Conservation (phyloP, 2,329 filamentous ascomycete species). For the Sporothrix variecibatus region DNA sequence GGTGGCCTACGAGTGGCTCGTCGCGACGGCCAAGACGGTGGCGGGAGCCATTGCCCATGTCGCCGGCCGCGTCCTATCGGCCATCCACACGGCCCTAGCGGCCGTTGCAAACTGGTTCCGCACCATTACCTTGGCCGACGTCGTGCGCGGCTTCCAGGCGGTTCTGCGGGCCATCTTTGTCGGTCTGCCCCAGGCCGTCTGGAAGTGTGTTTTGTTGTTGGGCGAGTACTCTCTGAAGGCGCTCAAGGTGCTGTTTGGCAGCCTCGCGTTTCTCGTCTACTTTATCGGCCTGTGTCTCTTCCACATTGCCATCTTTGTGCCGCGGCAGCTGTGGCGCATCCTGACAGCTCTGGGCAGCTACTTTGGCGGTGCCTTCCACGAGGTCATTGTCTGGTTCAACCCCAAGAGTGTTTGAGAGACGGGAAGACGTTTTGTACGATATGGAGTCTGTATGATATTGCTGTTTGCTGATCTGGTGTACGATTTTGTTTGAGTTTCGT, state of each 20-base stretch:
- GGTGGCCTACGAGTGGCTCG: not conserved
- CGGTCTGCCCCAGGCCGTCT: conserved; percentile 34
- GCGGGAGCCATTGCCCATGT: conserved; percentile 35
- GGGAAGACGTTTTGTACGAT: not conserved
- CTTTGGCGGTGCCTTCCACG: not conserved
- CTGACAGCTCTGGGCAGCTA: conserved; percentile 10
- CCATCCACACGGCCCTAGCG: conserved; percentile 41
- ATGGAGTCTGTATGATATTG: not conserved
- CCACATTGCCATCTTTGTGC: not conserved
- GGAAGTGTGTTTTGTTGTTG: conserved; percentile 33
- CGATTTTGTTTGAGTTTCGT: not conserved
- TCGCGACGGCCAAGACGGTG: conserved; percentile 14
- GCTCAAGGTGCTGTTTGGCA: conserved; percentile 39
- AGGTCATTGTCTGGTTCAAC: conserved; percentile 22
- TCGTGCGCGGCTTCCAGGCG: conserved; percentile 41
- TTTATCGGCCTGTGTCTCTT: not conserved
- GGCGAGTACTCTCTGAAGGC: conserved; percentile 35
- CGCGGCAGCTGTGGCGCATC: conserved; percentile 20
- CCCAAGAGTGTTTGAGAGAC: conserved; percentile 19
- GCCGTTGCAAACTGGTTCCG: conserved; percentile 42
- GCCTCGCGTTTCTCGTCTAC: conserved; percentile 35
- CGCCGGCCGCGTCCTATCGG: conserved; percentile 36
- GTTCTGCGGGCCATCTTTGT: conserved; percentile 35
- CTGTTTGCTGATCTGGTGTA: not conserved
- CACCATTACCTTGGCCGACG: conserved; percentile 43